Base-by-base conservation (phyloP, 192 early-diverging fungal genomes). In the Ambispora gerdemannii region DNA sequence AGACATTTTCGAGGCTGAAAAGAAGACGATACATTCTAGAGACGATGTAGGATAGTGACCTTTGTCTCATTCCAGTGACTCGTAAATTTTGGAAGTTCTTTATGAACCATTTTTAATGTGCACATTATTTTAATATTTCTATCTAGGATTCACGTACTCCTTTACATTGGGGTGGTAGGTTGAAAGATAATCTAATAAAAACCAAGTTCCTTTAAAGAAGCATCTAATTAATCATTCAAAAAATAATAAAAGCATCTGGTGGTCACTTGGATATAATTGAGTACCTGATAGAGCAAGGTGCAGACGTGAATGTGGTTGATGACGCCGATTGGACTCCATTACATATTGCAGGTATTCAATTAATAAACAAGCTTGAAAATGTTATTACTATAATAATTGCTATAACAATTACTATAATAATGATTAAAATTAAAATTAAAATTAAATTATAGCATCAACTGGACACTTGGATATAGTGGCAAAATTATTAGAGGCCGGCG, bases 221-320 rank as follows among this genome's bases (percentile, higher is more conserved):
- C 6, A 85, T 85, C 0, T 73, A 8, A 19, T 47, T 24, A 49
- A 47, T 59, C 4, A 31, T 25, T 19, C 25, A 25, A 19, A 20
- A 4, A 0, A 20, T 3, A 28, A n/a, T 13, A 51, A 25, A 64
- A 78, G 73, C 87, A 0, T 90, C 92, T 8, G 93, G 91, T 67
- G 88, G 84, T 58, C 90, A 87, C 49, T 49, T 79, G 4, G 79
- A 88, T 36, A 76, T 94, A 52, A 78, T 91, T 0, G 66, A 83
- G 63, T 89, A 87, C 56, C 80, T 96, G 51, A 60, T 96, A 3
- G 74, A 75, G 6, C 80, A 86, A 32, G 85, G 84, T 22, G 88
- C 86, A 15, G 72, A 88, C 22, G 80, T 91, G 13, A 82, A 90
- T 78, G 80, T 84, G 1, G 73, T 70, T 8, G 94, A 96, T 72